These are phyloP conservation scores for Solioccasus polychromus DNA, from an alignment of 768 basidiomycete genomes.

Conservation along the genomic window DNA sequence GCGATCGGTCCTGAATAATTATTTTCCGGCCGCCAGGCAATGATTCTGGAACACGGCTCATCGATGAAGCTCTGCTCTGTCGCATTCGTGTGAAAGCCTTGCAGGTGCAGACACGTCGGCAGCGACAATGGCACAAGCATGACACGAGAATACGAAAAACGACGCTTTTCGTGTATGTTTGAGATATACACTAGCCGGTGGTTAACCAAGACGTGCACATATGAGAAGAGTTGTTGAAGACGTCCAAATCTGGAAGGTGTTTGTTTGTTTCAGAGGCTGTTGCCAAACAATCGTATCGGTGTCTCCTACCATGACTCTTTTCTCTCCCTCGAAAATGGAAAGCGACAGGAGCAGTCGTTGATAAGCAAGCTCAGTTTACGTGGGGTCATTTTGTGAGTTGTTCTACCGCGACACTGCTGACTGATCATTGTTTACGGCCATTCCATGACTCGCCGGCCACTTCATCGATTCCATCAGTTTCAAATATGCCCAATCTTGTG, in stretches of 20 bases:
- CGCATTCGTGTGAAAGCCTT: conserved; percentile 6
- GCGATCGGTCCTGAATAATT: conserved; percentile 10
- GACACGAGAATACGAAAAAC: background rate
- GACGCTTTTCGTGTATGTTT: background rate
- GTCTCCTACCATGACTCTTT: too few species aligned
- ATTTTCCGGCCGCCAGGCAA: conserved; percentile 17
- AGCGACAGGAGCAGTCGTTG: too few species aligned
- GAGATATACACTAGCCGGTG: conserved; percentile 6
- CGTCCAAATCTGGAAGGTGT: conserved; percentile 16
- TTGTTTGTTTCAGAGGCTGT: conserved; percentile 30
- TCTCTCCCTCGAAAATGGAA: too few species aligned
- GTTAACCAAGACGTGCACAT: conserved; percentile 5
- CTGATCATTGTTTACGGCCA: background rate
- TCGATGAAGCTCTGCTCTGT: conserved; percentile 26
- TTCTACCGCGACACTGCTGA: too few species aligned
- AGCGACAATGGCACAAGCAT: conserved; percentile 30
- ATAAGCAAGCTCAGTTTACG: background rate
- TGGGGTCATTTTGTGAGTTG: too few species aligned
- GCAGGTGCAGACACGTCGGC: conserved; percentile 13
- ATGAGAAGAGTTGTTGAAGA: background rate
- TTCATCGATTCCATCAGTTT: conserved; percentile 10
- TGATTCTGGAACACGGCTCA: conserved; percentile 16
- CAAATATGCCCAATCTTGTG: conserved; percentile 9
- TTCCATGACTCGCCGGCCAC: background rate
- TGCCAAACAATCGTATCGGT: conserved; percentile 24